Evolutionary conservation across 768 basidiomycete genomes (phyloP), one percentile per base, ranked within the genome.

Genomic region (Mycena leptocephala): DNA sequence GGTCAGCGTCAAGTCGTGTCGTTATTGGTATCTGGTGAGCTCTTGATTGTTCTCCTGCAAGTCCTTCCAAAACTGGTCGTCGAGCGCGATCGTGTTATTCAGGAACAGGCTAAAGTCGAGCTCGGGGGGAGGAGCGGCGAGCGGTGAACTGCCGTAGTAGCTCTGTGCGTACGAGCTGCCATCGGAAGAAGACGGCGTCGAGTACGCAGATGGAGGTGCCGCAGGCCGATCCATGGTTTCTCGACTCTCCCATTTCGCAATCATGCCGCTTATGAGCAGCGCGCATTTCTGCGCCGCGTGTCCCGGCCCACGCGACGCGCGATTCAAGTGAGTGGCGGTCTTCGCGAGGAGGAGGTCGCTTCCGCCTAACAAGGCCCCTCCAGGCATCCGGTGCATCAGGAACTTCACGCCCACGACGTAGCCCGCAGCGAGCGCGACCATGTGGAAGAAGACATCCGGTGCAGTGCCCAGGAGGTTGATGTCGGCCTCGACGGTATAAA

Each of bases 381-480:
- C 55, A 13, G 35, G 16, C 51, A 26, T 26, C 16, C 30, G 69
- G 8, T 7, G 18, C 58, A 81, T 72, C 67, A 85, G 82, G 77
- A 85, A 86, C 63, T 82, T 85, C 28, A 82, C 83, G 22, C 80
- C 85, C 39, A 86, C 73, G 30, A 84, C 80, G 63, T 68, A 77
- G 2, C 83, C 82, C 51, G 79, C 76, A 13, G 82, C 81, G 53
- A 86, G 84, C 24, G 75, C 70, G 41, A 82, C 80, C 63, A 86
- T 82, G 76, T 82, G 84, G 81, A 84, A 85, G 71, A 81, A 79
- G 28, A 68, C 56, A 53, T 76, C 75, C 2, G 70, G 70, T 24
- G 70, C 65, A 2, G 75, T 76, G 32, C 43, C 4, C 4, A 59
- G 22, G 16, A 41, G 39, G 0, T 76, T 76, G 14, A 81, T 64